Evolutionary conservation across 2,329 filamentous ascomycete species (phyloP).

Genomic region (Talaromyces piceae): DNA sequence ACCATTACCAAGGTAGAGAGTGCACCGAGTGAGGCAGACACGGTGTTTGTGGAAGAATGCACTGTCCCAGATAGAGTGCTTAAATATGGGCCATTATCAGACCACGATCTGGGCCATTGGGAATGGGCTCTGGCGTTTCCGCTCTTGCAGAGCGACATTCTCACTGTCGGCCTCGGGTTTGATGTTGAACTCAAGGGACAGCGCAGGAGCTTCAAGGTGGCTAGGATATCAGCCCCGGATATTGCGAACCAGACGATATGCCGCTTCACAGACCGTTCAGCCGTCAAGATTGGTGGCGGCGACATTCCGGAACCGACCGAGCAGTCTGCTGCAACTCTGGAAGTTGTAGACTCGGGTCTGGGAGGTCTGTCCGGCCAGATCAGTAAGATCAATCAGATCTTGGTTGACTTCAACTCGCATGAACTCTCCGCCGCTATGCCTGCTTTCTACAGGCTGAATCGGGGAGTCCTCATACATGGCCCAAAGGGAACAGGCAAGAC

Average conservation of each 20-base stretch:
- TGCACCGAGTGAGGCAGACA: slow-evolving; percentile 47
- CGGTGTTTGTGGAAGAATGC: slow-evolving; percentile 55
- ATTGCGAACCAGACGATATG: slow-evolving; percentile 29
- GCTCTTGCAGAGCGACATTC: slow-evolving; percentile 52
- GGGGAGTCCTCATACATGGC: slow-evolving; percentile 68
- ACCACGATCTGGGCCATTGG: slow-evolving; percentile 38
- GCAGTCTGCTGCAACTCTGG: slow-evolving; percentile 13
- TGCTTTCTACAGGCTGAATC: slow-evolving; percentile 37
- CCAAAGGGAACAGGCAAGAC: slow-evolving; percentile 80
- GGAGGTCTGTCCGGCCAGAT: slow-evolving; percentile 62
- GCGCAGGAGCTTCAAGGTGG: slow-evolving; percentile 55
- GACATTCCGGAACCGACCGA: slow-evolving; percentile 13
- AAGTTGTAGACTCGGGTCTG: slow-evolving; percentile 45
- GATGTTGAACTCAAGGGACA: slow-evolving; percentile 53
- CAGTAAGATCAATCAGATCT: slow-evolving; percentile 57
- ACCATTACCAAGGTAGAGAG: slow-evolving; percentile 49
- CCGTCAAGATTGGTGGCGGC: slow-evolving; percentile 25
- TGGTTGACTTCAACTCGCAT: slow-evolving; percentile 47
- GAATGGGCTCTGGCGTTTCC: slow-evolving; percentile 41
- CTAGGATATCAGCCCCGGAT: slow-evolving; percentile 46
- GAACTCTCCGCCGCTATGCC: slow-evolving; percentile 28
- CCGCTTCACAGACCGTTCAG: slow-evolving; percentile 27
- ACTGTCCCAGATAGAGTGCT: slow-evolving; percentile 36
- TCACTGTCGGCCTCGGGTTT: slow-evolving; percentile 64
- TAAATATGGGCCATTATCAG: slow-evolving; percentile 26